These are phyloP conservation scores for Panicum virgatum DNA, from an alignment of 202 grass and related monocot genomes.

Conservation along the genomic window DNA sequence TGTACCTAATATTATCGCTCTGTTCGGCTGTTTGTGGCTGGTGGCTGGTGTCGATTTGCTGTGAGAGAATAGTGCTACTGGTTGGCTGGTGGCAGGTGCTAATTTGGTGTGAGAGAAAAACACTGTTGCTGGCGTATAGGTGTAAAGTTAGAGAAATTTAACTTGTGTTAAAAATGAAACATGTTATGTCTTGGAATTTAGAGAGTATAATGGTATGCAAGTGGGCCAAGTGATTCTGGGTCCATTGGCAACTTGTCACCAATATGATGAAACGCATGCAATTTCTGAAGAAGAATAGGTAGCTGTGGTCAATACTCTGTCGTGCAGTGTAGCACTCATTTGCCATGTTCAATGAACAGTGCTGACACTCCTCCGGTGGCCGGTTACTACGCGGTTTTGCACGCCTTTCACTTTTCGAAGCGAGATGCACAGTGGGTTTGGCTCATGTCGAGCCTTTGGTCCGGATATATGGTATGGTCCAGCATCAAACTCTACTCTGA, in stretches of 20 bases:
- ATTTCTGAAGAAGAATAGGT: neutral
- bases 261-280: constrained; percentile 26
- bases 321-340: neutral
- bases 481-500: neutral
- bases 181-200: too few species aligned
- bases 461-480: neutral
- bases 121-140: too few species aligned
- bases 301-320: neutral
- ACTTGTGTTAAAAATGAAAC: too few species aligned
- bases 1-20: too few species aligned
- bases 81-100: too few species aligned
- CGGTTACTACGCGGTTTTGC: neutral
- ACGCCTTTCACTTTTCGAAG: neutral
- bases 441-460: neutral
- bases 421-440: neutral
- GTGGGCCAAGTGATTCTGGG: neutral
- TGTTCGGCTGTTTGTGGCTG: too few species aligned
- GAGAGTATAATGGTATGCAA: too few species aligned
- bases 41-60: too few species aligned
- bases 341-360: neutral
- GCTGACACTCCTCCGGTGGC: neutral
- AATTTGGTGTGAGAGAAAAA: too few species aligned
- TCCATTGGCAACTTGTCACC: neutral
- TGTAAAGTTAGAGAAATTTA: too few species aligned
- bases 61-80: too few species aligned